phyloP scores from a whole-genome alignment of 495 filamentous ascomycete species.

The Neurospora discreta region DNA sequence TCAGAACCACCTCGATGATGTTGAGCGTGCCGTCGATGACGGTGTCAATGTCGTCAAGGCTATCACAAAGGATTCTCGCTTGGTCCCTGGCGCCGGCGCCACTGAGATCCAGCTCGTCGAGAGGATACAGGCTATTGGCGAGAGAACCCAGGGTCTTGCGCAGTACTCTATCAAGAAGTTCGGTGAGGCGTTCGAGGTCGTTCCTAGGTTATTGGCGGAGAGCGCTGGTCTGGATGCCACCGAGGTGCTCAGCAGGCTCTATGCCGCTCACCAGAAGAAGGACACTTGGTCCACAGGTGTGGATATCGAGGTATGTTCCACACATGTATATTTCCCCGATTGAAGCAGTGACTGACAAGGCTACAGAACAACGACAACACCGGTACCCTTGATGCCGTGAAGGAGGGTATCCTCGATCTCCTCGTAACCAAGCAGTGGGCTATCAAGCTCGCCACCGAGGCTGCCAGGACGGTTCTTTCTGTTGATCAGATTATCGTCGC shows the following conservation, averaged over 20 bases:
- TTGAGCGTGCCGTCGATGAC: conserved; percentile 95
- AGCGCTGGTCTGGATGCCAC: conserved; percentile 92
- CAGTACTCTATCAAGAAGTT: conserved; percentile 97
- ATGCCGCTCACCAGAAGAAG: conserved; percentile 83
- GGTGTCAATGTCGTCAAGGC: conserved; percentile 99
- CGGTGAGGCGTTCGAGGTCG: conserved; percentile 94
- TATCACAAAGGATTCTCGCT: conserved; percentile 80
- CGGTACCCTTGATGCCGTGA: conserved; percentile 76
- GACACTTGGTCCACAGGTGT: conserved; percentile 84
- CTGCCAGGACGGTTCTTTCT: conserved; percentile 84
- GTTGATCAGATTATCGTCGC: conserved; percentile 99
- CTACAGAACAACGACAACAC: conserved; percentile 55
- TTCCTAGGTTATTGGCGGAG: conserved; percentile 87
- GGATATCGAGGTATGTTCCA: conserved; percentile 64
- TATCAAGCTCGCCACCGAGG: conserved; percentile 90
- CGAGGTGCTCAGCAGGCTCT: conserved; percentile 81
- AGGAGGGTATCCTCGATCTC: conserved; percentile 87
- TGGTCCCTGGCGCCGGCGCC: conserved; percentile 91
- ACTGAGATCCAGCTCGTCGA: conserved; percentile 93
- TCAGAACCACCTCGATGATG: conserved; percentile 93
- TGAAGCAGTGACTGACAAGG: conserved; percentile 4
- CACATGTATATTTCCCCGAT: neutral
- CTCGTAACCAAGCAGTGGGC: conserved; percentile 89
- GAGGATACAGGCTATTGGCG: conserved; percentile 75
- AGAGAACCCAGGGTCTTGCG: conserved; percentile 81